Evolutionary conservation across 495 filamentous ascomycete species (phyloP).

Genomic region (Recurvomyces mirabilis): DNA sequence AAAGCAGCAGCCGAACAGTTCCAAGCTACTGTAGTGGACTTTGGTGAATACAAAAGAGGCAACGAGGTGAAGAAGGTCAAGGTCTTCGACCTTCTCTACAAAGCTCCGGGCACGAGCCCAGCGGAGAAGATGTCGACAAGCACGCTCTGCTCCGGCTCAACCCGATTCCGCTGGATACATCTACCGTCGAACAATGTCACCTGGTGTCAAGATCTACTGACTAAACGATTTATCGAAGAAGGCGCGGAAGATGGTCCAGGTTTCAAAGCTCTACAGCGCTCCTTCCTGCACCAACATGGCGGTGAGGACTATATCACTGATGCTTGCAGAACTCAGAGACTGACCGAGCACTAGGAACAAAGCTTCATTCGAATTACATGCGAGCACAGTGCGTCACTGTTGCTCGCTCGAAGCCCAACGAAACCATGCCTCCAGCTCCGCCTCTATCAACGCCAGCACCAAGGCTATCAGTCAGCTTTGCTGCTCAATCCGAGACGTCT

Average conservation of each 20-base stretch:
- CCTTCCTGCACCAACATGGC: not conserved
- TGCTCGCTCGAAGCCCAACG: too few species aligned
- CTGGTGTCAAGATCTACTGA: not conserved
- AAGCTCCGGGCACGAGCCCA: conserved; percentile 50
- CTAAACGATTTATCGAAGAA: not conserved
- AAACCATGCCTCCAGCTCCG: too few species aligned
- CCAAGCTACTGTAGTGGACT: not conserved
- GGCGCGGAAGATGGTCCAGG: not conserved
- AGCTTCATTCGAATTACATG: too few species aligned
- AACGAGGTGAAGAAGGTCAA: not conserved
- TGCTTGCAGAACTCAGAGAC: too few species aligned
- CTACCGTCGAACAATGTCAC: not conserved
- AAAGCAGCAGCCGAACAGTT: not conserved
- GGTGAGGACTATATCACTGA: too few species aligned
- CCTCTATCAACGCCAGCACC: too few species aligned
- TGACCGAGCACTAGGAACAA: too few species aligned
- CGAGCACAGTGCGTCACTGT: too few species aligned
- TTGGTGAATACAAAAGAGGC: not conserved
- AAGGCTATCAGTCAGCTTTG: not conserved
- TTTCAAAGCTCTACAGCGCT: not conserved
- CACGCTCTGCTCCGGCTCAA: not conserved
- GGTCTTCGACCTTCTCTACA: not conserved
- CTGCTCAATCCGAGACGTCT: not conserved
- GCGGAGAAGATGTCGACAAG: conserved; percentile 1
- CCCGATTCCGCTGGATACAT: not conserved